Evolutionary conservation across 805 yeast genomes (phyloP).

Genomic region (Cyberlindnera mycetangii): DNA sequence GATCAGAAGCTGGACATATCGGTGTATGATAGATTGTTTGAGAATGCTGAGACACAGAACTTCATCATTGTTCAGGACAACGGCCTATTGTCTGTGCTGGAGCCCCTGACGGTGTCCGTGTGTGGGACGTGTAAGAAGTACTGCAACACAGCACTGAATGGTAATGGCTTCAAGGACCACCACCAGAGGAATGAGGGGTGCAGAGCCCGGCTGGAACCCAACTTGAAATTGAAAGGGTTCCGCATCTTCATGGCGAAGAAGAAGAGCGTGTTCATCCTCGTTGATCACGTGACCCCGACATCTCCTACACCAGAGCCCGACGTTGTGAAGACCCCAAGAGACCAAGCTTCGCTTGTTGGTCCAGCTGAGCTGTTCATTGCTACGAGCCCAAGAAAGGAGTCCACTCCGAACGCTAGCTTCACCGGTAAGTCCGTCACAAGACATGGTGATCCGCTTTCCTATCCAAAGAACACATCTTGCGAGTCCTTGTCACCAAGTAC

Average conservation of each 20-base stretch:
- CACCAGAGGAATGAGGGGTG: not conserved
- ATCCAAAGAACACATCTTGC: not conserved
- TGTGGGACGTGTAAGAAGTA: constrained; percentile 7
- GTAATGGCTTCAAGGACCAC: constrained; percentile 6
- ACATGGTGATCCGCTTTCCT: not conserved
- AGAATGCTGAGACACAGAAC: not conserved
- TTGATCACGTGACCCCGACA: not conserved
- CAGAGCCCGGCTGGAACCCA: not conserved
- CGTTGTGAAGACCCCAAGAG: not conserved
- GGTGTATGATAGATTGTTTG: constrained; percentile 1
- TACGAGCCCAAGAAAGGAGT: not conserved
- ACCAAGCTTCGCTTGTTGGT: too few relatives aligned
- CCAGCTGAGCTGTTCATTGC: too few relatives aligned
- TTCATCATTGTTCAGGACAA: constrained; percentile 2
- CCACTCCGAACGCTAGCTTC: too few relatives aligned
- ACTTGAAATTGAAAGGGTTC: not conserved
- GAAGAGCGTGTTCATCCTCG: constrained; percentile 3
- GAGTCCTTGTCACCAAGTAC: not conserved
- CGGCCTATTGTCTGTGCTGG: constrained; percentile 4
- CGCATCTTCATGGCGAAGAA: constrained; percentile 8
- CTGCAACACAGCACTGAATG: constrained; percentile 4
- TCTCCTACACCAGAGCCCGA: not conserved
- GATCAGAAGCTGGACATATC: not conserved
- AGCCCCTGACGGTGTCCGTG: not conserved
- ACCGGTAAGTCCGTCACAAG: too few relatives aligned